Conservation (phyloP, 139 green algal genomes). For the Chlamydomonas asymmetrica region DNA sequence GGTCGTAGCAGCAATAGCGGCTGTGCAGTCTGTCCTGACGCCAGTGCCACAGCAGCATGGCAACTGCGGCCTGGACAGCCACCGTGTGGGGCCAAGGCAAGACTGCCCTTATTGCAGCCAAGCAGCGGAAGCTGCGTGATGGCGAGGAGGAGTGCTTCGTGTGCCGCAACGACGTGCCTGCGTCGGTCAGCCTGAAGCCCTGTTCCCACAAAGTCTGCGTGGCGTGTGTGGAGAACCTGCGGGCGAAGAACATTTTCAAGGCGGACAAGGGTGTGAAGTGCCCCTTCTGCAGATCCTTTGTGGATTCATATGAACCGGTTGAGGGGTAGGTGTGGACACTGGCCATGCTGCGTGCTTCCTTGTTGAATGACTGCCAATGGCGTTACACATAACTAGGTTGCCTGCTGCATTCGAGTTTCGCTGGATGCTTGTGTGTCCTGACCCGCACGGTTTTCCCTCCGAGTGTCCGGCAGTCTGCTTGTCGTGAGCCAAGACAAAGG, state of each 20-base stretch:
- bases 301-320: conserved; percentile 39
- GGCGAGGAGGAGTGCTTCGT: conserved; percentile 46
- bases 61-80: conserved; percentile 15
- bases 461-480: no score
- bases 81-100: conserved; percentile 16
- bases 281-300: conserved; percentile 55
- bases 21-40: no score
- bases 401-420: no score
- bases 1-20: no score
- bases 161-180: conserved; percentile 50
- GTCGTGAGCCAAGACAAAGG: no score
- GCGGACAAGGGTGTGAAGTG: conserved; percentile 62
- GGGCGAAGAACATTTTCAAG: conserved; percentile 64
- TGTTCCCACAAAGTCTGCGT: conserved; percentile 58
- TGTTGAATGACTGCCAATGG: no score
- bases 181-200: conserved; percentile 43
- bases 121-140: background rate
- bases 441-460: no score
- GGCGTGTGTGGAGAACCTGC: conserved; percentile 54
- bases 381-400: no score
- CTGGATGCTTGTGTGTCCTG: no score
- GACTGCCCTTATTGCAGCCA: conserved; percentile 7
- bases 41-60: no score
- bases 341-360: no score
- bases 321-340: no score